These are phyloP conservation scores for Ambrosia hybrid DNA, from an alignment of 140 eudicot species.

Conservation along the genomic window DNA sequence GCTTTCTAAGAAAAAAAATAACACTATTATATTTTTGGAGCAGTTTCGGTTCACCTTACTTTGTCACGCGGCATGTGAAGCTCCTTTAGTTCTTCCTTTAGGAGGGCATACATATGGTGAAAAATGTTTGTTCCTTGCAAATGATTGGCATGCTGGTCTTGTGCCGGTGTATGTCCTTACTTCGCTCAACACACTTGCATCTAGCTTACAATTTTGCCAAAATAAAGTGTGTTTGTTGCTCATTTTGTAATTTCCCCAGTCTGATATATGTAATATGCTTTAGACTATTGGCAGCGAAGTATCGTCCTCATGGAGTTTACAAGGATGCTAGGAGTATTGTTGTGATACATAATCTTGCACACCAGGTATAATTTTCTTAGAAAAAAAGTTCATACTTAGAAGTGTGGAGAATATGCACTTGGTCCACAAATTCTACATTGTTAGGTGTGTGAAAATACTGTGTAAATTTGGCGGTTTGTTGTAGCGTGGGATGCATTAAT, in stretches of 20 bases:
- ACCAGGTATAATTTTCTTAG: constrained; percentile 57
- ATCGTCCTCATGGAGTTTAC: constrained; percentile 81
- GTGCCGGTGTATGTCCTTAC: constrained; percentile 76
- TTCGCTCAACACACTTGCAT: constrained; percentile 1
- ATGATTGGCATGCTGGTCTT: constrained; percentile 96
- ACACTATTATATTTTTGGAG: constrained; percentile 14
- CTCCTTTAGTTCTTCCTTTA: constrained; percentile 87
- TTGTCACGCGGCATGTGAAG: constrained; percentile 96
- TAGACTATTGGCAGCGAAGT: constrained; percentile 91
- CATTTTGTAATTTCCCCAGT: too few species aligned
- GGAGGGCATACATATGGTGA: constrained; percentile 92
- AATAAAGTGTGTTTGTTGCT: not conserved
- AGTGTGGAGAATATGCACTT: not conserved
- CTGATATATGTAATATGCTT: constrained; percentile 5
- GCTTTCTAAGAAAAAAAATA: not conserved
- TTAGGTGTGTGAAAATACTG: not conserved
- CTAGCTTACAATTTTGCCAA: not conserved
- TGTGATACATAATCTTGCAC: constrained; percentile 80
- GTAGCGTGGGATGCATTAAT: not conserved
- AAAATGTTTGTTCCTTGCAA: constrained; percentile 80
- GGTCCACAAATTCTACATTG: not conserved
- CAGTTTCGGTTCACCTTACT: constrained; percentile 95
- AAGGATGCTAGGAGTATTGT: constrained; percentile 85
- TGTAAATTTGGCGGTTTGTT: not conserved
- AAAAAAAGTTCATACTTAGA: not conserved